Evolutionary conservation across 345 rosid genomes (phyloP), one percentile per base, ranked within the genome.

Genomic region (Populus pruinosa): DNA sequence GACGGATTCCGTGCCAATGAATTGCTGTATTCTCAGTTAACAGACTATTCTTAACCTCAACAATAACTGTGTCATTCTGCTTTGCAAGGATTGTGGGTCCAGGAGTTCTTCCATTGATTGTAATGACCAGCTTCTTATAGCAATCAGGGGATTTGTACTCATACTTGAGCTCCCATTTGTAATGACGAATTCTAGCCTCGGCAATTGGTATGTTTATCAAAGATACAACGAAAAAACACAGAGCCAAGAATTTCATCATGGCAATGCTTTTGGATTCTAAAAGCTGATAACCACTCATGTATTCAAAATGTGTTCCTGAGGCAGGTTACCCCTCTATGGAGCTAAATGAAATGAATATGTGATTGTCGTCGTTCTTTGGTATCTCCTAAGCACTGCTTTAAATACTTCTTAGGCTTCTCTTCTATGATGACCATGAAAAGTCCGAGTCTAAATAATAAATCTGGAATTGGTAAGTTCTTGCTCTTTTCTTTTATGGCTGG

Each of bases 1-100:
- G 91, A n/a, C 91, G 80, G 36, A 93, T 93, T 38, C 97, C 93
- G 65, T 93, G 98, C 97, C 98, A 93, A 47, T 88, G 96, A 50
- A 93, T 86, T 5, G 93, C 87, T 0, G 85, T 69, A 41, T 91
- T 92, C 85, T 91, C 92, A 0, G 88, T 92, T 14, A 81, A 18
- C 79, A 94, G 78, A 47, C 84, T 85, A 77, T 94, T 94, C 65
- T 80, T 92, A 55, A 92, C 88, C 69, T 92, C 90, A 16, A 92
- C 92, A 25, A 94, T n/a, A 23, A 94, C 43, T 2, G 92, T 89
- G 65, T 94, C 96, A 44, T 90, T 87, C 69, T 89, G 90, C 73
- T 85, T 85, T 8, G 91, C 96, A n/a, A 70, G 7, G 53, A 91
- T 89, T 16, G 93, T 80, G 0, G 91, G 94, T 5, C 97, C 97